Base-by-base conservation (phyloP, 1,139 yeast species). In the Lizanozyma gosingica region DNA sequence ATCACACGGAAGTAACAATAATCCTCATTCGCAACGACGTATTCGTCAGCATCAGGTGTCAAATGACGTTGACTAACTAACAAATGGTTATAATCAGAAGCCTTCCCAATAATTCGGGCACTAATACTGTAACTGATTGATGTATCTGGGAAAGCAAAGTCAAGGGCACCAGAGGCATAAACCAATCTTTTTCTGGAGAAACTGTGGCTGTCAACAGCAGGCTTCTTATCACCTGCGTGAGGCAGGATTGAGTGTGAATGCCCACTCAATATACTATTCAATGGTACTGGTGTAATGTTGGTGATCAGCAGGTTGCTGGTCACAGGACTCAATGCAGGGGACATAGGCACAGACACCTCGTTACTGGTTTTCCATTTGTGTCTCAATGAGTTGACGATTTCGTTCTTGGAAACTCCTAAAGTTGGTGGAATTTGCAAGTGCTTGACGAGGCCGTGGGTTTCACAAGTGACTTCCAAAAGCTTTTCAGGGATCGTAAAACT, bases 401-500 rank as follows among this genome's bases (percentile, higher is more conserved):
- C 67, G 38, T 54, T 54, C 33, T 49, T 53, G 11, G 61, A 56
- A 2, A 59, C 45, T 1, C 73, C 73, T 4, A 65, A 42, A 3
- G 67, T 60, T 1, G 70, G 67, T 1, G 64, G 64, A 9, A 67
- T 44, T 45, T 63, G 67, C 33, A 65, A 50, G 48, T 67, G 73
- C 40, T 58, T 56, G 11, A 62, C 62, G 17, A 64, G 49, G 8
- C 59, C 58, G 44, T 65, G 71, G 8, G 41, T 36, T 15, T 56
- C 61, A 49, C 73, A 67, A 2, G 61, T 47, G 45, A 62, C 54
- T 39, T 67, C 73, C 37, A 67, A 50, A 18, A 65, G 52, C 40
- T 59, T 62, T 35, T 60, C 66, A 0, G 73, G 73, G 22, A 67
- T 46, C 37, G 55, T 58, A 49, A 67, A 67, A 3, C 66, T 60